Percentiles rank a stretch among this genome's conserved stretches.
Conservation (phyloP, 352 stramenopile genomes). For the Globisporangium parvum region DNA sequence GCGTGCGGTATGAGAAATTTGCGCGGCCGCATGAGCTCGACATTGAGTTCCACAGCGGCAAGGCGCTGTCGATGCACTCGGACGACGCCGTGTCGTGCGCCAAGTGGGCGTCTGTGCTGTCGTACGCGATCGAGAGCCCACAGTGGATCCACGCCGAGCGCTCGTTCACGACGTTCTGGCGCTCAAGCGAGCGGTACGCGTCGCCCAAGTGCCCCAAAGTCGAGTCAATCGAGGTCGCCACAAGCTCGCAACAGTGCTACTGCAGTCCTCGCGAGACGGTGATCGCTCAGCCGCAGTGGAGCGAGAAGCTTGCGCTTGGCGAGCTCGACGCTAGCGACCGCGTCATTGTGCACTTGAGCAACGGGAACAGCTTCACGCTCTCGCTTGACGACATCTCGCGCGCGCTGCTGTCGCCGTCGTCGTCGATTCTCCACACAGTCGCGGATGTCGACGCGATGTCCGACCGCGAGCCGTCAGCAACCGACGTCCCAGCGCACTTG, state of each 20-base stretch:
- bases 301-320: slow-evolving; percentile 26
- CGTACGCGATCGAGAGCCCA: slow-evolving; percentile 32
- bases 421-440: slow-evolving; percentile 3
- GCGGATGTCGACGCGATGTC: slow-evolving; percentile 1
- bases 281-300: slow-evolving; percentile 16
- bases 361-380: slow-evolving; percentile 26
- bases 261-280: background rate
- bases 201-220: slow-evolving; percentile 27
- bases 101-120: slow-evolving; percentile 31
- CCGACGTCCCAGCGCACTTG: background rate
- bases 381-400: slow-evolving; percentile 28
- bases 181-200: slow-evolving; percentile 25
- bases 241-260: background rate
- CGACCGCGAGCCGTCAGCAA: background rate
- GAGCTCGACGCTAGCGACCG: slow-evolving; percentile 12
- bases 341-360: slow-evolving; percentile 19
- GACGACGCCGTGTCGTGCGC: slow-evolving; percentile 27
- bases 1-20: slow-evolving; percentile 32
- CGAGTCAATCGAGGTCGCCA: slow-evolving; percentile 8
- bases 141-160: slow-evolving; percentile 29
- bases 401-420: slow-evolving; percentile 18
- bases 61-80: slow-evolving; percentile 21
- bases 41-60: slow-evolving; percentile 26
- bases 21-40: slow-evolving; percentile 31
- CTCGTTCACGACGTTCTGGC: slow-evolving; percentile 27